Percentiles rank a stretch among this genome's conserved stretches.
phyloP scores from a whole-genome alignment of 2,329 filamentous ascomycete species.

The Penicillium verrucosum region DNA sequence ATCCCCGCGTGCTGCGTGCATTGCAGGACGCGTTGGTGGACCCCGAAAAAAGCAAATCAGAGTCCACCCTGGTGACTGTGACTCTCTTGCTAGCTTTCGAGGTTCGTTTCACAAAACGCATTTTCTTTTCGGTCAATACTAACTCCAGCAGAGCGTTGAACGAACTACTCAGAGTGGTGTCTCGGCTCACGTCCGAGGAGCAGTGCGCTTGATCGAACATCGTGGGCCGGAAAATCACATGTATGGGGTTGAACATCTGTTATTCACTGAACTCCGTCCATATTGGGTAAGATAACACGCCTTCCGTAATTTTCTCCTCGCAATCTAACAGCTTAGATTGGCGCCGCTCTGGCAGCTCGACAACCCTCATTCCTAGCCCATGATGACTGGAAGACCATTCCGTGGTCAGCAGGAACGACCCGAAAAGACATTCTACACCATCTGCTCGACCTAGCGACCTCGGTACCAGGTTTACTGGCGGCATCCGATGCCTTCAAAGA shows the following conservation, averaged over 20 bases:
- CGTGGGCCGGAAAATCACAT: constrained; percentile 41
- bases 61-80: constrained; percentile 40
- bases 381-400: constrained; percentile 40
- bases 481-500: constrained; percentile 32
- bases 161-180: constrained; percentile 35
- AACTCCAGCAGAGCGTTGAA: constrained; percentile 32
- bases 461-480: constrained; percentile 32
- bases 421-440: constrained; percentile 39
- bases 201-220: constrained; percentile 37
- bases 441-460: constrained; percentile 36
- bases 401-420: constrained; percentile 38
- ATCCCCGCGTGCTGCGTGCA: constrained; percentile 36
- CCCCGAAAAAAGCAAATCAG: constrained; percentile 36
- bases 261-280: constrained; percentile 39
- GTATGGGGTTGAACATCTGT: constrained; percentile 39
- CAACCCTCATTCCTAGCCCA: constrained; percentile 35
- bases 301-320: neutral
- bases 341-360: constrained; percentile 30
- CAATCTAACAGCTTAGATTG: constrained; percentile 24
- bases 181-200: constrained; percentile 34
- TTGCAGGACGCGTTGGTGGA: constrained; percentile 38
- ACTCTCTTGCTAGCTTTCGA: constrained; percentile 40
- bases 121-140: neutral
- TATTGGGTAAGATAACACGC: constrained; percentile 34
- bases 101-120: constrained; percentile 12